Evolutionary conservation across 805 yeast genomes (phyloP).

Genomic region (Kodamaea fukazawae): DNA sequence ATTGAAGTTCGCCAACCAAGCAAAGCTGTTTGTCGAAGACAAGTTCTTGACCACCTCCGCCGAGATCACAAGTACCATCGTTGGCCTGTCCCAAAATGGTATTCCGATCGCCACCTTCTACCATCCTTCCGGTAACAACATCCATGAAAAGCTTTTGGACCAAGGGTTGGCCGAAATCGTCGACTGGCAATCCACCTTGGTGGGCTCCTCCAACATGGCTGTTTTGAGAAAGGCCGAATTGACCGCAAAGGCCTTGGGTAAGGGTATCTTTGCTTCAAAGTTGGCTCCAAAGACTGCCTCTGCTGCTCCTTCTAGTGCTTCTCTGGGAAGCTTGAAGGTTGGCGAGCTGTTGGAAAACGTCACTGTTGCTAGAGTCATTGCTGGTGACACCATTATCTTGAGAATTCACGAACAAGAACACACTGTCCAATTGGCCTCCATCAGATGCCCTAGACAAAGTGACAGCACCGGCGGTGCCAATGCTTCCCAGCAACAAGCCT

Average conservation of each 20-base stretch:
- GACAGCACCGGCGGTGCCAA: conserved; percentile 49
- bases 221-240: conserved; percentile 62
- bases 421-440: conserved; percentile 72
- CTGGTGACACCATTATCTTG: conserved; percentile 64
- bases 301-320: conserved; percentile 13
- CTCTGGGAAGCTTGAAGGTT: conserved; percentile 27
- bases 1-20: conserved; percentile 65
- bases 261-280: conserved; percentile 54
- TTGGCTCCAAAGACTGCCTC: conserved; percentile 23
- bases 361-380: conserved; percentile 56
- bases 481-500: conserved; percentile 42
- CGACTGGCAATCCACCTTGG: conserved; percentile 72
- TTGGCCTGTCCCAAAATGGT: conserved; percentile 64
- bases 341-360: conserved; percentile 53
- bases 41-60: conserved; percentile 62
- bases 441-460: conserved; percentile 68
- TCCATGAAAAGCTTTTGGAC: conserved; percentile 63
- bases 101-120: conserved; percentile 55
- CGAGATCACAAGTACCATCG: conserved; percentile 45
- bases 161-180: conserved; percentile 72
- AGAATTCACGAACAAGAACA: conserved; percentile 51
- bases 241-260: conserved; percentile 55
- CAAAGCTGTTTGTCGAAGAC: conserved; percentile 60
- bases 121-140: conserved; percentile 74
- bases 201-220: conserved; percentile 66